These are phyloP conservation scores for Exophiala aquamarina DNA, from an alignment of 2,329 filamentous ascomycete species.

Conservation along the genomic window DNA sequence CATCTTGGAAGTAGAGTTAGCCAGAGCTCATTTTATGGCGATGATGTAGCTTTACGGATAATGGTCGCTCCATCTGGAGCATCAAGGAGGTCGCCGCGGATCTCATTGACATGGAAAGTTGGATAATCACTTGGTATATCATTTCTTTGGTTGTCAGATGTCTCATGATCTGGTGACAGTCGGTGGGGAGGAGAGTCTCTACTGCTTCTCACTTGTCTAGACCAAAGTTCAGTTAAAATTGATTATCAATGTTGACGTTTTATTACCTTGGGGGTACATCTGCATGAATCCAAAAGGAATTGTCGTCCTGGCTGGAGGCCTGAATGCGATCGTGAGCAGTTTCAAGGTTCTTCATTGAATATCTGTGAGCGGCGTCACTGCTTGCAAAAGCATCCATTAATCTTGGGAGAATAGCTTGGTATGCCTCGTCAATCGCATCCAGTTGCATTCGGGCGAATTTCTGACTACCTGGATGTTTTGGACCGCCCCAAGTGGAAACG, in stretches of 20 bases:
- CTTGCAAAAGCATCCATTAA: neutral
- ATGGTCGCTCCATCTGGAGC: slow-evolving; percentile 52
- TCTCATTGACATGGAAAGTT: slow-evolving; percentile 9
- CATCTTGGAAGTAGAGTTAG: slow-evolving; percentile 39
- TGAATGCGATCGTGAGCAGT: slow-evolving; percentile 17
- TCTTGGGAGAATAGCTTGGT: slow-evolving; percentile 9
- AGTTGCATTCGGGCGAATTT: neutral
- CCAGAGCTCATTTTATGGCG: neutral
- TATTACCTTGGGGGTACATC: neutral
- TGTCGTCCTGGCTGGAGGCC: slow-evolving; percentile 1
- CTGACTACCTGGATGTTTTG: neutral
- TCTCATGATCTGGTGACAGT: too few relatives aligned
- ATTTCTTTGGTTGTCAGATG: too few relatives aligned
- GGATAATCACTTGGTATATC: too few relatives aligned
- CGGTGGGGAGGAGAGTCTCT: too few relatives aligned
- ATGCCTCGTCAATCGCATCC: slow-evolving; percentile 16
- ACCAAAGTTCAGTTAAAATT: too few relatives aligned
- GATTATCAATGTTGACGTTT: too few relatives aligned
- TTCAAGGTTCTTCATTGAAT: slow-evolving; percentile 1
- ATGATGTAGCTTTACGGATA: slow-evolving; percentile 42
- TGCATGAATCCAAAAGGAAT: slow-evolving; percentile 10
- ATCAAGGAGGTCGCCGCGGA: slow-evolving; percentile 49
- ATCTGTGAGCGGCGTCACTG: too few relatives aligned
- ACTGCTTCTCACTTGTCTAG: too few relatives aligned
- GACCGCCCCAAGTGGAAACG: slow-evolving; percentile 8